phyloP scores from a whole-genome alignment of 2,329 filamentous ascomycete genomes.

The Erysiphe pisi region DNA sequence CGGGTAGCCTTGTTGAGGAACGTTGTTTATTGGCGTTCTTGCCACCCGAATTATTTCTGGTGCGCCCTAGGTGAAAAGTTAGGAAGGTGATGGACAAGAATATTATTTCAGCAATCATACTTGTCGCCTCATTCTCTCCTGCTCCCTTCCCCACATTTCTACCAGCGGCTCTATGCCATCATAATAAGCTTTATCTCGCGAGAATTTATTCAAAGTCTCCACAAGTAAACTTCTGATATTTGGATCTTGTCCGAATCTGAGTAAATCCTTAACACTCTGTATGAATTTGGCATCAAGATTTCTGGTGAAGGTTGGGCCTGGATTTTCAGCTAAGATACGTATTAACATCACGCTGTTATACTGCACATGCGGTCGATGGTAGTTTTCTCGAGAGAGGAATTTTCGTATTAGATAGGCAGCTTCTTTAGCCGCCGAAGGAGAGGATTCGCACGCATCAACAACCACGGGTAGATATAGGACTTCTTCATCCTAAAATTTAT shows the following conservation, averaged over 20 bases:
- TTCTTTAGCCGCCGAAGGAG: conserved; percentile 70
- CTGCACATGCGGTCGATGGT: conserved; percentile 56
- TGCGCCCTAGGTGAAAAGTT: conserved; percentile 39
- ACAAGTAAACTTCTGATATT: conserved; percentile 75
- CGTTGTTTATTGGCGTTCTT: too few species aligned
- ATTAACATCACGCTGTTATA: conserved; percentile 97
- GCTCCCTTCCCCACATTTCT: conserved; percentile 84
- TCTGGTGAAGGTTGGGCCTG: conserved; percentile 78
- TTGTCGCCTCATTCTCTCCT: conserved; percentile 44
- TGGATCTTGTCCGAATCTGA: conserved; percentile 59
- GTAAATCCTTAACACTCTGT: conserved; percentile 60
- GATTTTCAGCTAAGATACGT: conserved; percentile 85
- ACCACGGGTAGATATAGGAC: conserved; percentile 86
- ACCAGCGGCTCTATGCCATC: conserved; percentile 60
- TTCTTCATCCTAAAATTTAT: conserved; percentile 58
- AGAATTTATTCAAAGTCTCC: conserved; percentile 73
- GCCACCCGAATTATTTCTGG: conserved; percentile 34
- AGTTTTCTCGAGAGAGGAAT: conserved; percentile 65
- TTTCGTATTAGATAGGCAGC: conserved; percentile 72
- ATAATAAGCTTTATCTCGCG: conserved; percentile 56
- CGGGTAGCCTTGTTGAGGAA: conserved; percentile 46
- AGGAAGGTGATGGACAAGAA: conserved; percentile 33
- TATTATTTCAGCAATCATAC: conserved; percentile 41
- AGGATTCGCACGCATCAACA: conserved; percentile 90
- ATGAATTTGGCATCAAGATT: conserved; percentile 81